These are phyloP conservation scores for Sclerospora graminicola DNA, from an alignment of 352 stramenopile genomes.

Conservation along the genomic window DNA sequence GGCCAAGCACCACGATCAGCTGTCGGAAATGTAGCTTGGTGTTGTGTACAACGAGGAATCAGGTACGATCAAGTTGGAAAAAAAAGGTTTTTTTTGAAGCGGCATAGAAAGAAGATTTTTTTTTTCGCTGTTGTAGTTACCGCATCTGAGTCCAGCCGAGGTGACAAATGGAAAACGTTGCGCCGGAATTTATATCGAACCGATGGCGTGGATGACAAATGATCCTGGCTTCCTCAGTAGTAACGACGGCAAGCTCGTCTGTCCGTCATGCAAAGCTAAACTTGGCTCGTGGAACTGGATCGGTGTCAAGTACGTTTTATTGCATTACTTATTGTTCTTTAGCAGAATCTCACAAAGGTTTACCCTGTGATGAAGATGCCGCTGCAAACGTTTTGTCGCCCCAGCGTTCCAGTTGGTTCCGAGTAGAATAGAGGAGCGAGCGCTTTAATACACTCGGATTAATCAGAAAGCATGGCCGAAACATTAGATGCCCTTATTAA, in stretches of 20 bases:
- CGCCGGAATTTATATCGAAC: conserved; percentile 41
- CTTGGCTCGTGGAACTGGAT: conserved; percentile 73
- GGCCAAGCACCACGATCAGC: conserved; percentile 15
- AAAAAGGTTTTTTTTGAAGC: background rate
- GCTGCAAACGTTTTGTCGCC: conserved; percentile 41
- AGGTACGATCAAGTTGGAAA: conserved; percentile 14
- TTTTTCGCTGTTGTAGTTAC: conserved; percentile 10
- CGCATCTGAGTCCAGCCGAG: conserved; percentile 5
- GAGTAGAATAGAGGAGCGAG: conserved; percentile 31
- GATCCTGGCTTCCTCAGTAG: conserved; percentile 14
- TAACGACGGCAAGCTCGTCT: conserved; percentile 53
- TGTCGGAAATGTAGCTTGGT: conserved; percentile 56
- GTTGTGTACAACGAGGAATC: conserved; percentile 38
- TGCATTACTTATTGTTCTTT: background rate
- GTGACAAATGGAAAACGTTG: conserved; percentile 4
- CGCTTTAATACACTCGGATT: conserved; percentile 8
- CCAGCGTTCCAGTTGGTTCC: conserved; percentile 53
- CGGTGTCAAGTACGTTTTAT: conserved; percentile 48
- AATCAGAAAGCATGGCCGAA: no score
- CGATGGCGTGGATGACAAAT: conserved; percentile 56
- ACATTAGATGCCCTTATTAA: conserved; percentile 72
- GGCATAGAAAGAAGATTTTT: background rate
- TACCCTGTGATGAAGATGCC: no score
- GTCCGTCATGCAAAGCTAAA: conserved; percentile 57
- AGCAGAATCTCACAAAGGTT: background rate